These are phyloP conservation scores for Apostasia ramifera DNA, from an alignment of 106 monocot genomes.

Conservation along the genomic window DNA sequence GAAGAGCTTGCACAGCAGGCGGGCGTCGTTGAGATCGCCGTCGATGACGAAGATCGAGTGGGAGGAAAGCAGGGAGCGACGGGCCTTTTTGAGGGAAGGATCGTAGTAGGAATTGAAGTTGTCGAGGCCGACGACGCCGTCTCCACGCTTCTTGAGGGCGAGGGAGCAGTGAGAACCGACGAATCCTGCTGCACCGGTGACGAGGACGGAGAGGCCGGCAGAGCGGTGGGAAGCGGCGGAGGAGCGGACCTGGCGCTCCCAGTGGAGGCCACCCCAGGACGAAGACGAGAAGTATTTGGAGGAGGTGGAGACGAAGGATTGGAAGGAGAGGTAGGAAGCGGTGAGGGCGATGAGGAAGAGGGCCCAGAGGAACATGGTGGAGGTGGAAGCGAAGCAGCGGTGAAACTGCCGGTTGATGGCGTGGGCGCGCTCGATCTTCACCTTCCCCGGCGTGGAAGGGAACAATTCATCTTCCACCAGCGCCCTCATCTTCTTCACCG, in stretches of 20 bases:
- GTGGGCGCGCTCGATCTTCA: conserved; percentile 38
- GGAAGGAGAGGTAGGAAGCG: conserved; percentile 34
- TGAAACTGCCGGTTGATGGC: conserved; percentile 30
- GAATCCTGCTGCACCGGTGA: conserved; percentile 37
- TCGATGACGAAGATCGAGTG: conserved; percentile 23
- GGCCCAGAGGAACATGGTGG: conserved; percentile 41
- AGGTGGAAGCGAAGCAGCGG: conserved; percentile 45
- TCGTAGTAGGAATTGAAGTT: conserved; percentile 45
- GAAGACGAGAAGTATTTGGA: conserved; percentile 18
- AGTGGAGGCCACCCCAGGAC: conserved; percentile 24
- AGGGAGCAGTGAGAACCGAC: conserved; percentile 30
- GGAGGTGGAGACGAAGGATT: conserved; percentile 20
- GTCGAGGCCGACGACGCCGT: conserved; percentile 36
- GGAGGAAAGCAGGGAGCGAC: conserved; percentile 24
- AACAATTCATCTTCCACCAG: conserved; percentile 27
- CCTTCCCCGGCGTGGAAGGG: conserved; percentile 41
- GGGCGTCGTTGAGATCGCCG: conserved; percentile 21
- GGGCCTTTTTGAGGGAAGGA: conserved; percentile 21
- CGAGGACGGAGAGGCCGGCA: conserved; percentile 22
- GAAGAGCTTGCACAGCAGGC: conserved; percentile 37
- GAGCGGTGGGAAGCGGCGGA: conserved; percentile 21
- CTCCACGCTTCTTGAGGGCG: conserved; percentile 26
- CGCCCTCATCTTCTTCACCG: conserved; percentile 17
- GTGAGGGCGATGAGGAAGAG: conserved; percentile 28
- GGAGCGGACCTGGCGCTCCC: conserved; percentile 29